phyloP scores from a whole-genome alignment of 2,329 filamentous ascomycete species.

The Colletotrichum somersetense region DNA sequence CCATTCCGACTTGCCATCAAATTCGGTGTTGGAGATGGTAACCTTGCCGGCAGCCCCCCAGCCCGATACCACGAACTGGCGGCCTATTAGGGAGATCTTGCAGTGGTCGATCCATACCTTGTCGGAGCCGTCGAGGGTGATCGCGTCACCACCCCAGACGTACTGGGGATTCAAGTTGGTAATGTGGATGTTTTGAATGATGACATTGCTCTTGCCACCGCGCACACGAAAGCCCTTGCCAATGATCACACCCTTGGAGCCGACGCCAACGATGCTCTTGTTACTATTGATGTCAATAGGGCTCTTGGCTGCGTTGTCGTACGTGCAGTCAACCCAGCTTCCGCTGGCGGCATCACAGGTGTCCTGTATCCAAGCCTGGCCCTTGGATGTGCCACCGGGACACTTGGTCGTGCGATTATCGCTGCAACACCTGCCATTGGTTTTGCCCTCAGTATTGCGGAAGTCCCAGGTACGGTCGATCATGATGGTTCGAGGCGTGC shows the following conservation, averaged over 20 bases:
- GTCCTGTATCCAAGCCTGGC: slow-evolving; percentile 46
- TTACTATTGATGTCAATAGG: slow-evolving; percentile 47
- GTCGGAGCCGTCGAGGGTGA: slow-evolving; percentile 53
- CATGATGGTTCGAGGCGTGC: slow-evolving; percentile 53
- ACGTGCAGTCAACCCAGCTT: slow-evolving; percentile 43
- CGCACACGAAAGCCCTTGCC: slow-evolving; percentile 60
- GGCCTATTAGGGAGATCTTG: slow-evolving; percentile 56
- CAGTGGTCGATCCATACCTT: slow-evolving; percentile 51
- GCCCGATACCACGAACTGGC: slow-evolving; percentile 56
- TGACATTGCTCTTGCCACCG: slow-evolving; percentile 59
- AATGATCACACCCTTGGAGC: slow-evolving; percentile 46
- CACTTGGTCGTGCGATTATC: slow-evolving; percentile 47
- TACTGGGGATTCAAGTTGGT: slow-evolving; percentile 57
- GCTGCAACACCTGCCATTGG: slow-evolving; percentile 46
- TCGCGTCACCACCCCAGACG: slow-evolving; percentile 49
- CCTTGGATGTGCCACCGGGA: slow-evolving; percentile 41
- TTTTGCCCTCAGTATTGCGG: slow-evolving; percentile 45
- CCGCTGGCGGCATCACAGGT: slow-evolving; percentile 45
- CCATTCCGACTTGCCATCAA: slow-evolving; percentile 51
- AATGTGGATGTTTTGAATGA: slow-evolving; percentile 64
- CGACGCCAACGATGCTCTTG: slow-evolving; percentile 48
- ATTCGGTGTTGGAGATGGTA: slow-evolving; percentile 56
- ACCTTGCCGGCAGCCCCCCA: slow-evolving; percentile 50
- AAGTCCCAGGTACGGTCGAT: slow-evolving; percentile 50
- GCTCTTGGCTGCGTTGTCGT: slow-evolving; percentile 46